phyloP scores from a whole-genome alignment of 192 early-diverging fungal species.

The Rhizoclosmatium sp. region DNA sequence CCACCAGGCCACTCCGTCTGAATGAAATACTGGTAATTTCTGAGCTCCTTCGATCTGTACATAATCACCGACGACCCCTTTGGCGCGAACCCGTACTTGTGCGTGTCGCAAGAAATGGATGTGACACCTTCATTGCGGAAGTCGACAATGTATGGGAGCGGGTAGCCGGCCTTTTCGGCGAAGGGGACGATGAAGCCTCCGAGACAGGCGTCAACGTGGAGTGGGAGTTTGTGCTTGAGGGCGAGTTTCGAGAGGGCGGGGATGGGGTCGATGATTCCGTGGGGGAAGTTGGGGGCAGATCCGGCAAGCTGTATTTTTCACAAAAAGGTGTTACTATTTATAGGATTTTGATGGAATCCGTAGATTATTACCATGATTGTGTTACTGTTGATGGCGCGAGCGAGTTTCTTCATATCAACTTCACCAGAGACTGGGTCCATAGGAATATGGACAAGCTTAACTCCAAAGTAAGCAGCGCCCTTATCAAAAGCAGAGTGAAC shows the following conservation, averaged over 20 bases:
- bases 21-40: constrained; percentile 93
- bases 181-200: constrained; percentile 96
- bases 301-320: constrained; percentile 70
- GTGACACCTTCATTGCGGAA: constrained; percentile 93
- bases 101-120: constrained; percentile 94
- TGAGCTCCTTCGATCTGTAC: constrained; percentile 80
- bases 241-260: constrained; percentile 80
- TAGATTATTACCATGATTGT: constrained; percentile 74
- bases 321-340: constrained; percentile 13
- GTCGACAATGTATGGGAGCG: constrained; percentile 78
- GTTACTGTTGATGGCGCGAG: constrained; percentile 84
- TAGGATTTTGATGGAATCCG: background rate
- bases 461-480: constrained; percentile 89
- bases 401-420: constrained; percentile 81
- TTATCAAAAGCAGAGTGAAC: constrained; percentile 98
- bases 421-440: constrained; percentile 77
- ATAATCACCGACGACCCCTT: constrained; percentile 97
- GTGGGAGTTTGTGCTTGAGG: constrained; percentile 78
- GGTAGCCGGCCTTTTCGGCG: constrained; percentile 91
- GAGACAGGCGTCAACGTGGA: constrained; percentile 97
- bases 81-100: constrained; percentile 99
- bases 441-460: constrained; percentile 86
- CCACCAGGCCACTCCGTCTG: constrained; percentile 92
- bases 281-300: constrained; percentile 91
- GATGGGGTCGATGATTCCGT: constrained; percentile 94